Base-by-base conservation (phyloP, 441 rosid species). In the Gossypium schwendimanii region DNA sequence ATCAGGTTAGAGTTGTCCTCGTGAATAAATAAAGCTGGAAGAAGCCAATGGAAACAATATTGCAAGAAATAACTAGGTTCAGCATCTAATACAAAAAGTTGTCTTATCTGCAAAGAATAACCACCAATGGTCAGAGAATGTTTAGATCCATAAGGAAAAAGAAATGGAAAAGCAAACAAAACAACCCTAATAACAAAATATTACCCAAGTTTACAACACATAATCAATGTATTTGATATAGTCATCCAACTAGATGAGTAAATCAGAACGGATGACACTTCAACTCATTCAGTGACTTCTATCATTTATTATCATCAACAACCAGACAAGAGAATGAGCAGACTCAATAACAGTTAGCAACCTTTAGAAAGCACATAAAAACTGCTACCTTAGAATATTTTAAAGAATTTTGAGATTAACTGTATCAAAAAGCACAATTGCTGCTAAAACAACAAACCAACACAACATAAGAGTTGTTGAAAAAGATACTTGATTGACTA, bases 11-110 rank as follows among this genome's bases (percentile, higher is more conserved):
- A 66, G 69, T 79, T 78, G 81, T 96, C 92, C 71, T 78, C 92
- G 57, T 87, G 78, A 79, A 91, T 78, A 76, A 89, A 59, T 63
- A 93, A 85, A 76, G 97, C 97, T 68, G 99, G 97, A 82, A 96
- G 94, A 80, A 96, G 92, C 99, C 99, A 93, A 39, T 79, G 83
- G 81, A 93, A 90, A 79, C 94, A 91, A 78, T 84, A 88, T 85
- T 88, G 97, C 77, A 96, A 77, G 81, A 96, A 96, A 81, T 78
- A 79, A 75, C 87, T 80, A 5, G 97, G 94, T 78, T 93, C 93
- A 47, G 90, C 84, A 70, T 87, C 89, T 64, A 74, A 82, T 74
- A 90, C 78, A 72, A 93, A 91, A 78, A 90, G 85, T 39, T 85
- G 85, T 9, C 98, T 79, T 79, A 88, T 85, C 97, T 92, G 85